Base-by-base conservation (phyloP, 176 grass and related monocot genomes). In the Hordeum vulgare region DNA sequence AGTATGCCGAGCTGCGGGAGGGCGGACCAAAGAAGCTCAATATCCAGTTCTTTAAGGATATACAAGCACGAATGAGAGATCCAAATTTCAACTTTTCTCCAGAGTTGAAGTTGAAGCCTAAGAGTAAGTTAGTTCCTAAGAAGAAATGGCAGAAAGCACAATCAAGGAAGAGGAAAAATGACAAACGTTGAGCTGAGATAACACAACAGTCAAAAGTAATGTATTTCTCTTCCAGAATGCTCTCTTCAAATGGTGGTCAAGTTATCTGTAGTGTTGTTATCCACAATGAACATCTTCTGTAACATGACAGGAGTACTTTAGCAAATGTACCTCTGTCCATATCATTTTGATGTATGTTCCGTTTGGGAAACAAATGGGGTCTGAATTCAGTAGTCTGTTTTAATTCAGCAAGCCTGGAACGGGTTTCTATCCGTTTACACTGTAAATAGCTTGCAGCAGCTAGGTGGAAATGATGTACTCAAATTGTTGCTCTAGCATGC, bases 81-180 rank as follows among this genome's bases (percentile, higher is more conserved):
- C 91, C 93, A 60, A 95, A 88, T 91, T 98, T 96, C 81, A 91
- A 88, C 47, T 92, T 98, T 88, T 94, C 89, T 36, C 90, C 90
- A 13, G 96, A 98, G 80, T 56, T 98, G 42, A 98, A 95, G 80
- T 76, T 98, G 68, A 98, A 93, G 85, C 96, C 96, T 60, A 96
- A 98, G 83, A 96, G 77, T 54, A 96, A 99, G 61, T 77, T 92
- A 39, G 96, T 98, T 74, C 75, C 87, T 25, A 91, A 74, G 83
- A 99, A 96, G 85, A 99, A 96, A 84, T 99, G 96, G 96, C 96
- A 99, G 81, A 92, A 91, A 86, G 93, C 91, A 66, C 86, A 90
- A 82, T 62, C 96, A 8, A 99, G 91, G 61, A 91, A 87, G 80
- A 92, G 93, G 47, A 96, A 95, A 82, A 94, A 99, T 85, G 89